Base-by-base conservation (phyloP, 2,329 filamentous ascomycete species). In the Beauveria sp. region DNA sequence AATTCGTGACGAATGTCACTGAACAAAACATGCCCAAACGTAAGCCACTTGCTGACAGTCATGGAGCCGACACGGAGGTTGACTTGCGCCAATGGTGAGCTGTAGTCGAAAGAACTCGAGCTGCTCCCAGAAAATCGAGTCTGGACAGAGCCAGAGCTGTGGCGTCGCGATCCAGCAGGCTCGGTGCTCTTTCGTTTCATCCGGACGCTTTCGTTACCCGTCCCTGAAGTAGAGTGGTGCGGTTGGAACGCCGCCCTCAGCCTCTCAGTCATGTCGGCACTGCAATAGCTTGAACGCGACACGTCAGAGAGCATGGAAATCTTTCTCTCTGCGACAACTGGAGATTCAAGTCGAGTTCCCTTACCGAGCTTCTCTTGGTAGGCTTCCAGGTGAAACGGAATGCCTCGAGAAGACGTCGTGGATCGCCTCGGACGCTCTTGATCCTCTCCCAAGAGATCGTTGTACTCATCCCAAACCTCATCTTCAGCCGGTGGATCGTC, bases 391-490 rank as follows among this genome's bases (percentile, higher is more conserved):
- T 83, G 78, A 68, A 86, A 83, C 24, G 85, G 79, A 60, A 79
- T 70, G 0, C 81, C 82, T 28, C 79, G 77, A 0, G 85, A 86
- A 0, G 83, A 85, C 1, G 79, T 81, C 5, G 80, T 76, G 1
- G 84, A 85, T 1, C 75, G 74, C 2, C 80, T 79, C 1, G 74
- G 74, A 64, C 77, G 76, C 37, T 69, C 62, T 1, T 71, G 70
- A 10, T 79, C 80, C 12, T 90, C 87, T 57, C 90, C 89, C 59
- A 97, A 83, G 14, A 97, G 77, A 67, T 97, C 93, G 66, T 97
- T 87, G 70, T 96, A 97, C 73, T 96, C 93, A 56, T 92, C 87
- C 93, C 93, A 97, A 2, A 96, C 83, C 70, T 97, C 93, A 67
- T 97, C 93, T 65, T 96, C 90, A 1, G 78, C 84, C 4, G 87